Base-by-base conservation (phyloP, 768 basidiomycete species). In the Xerocomellus chrysenteron region DNA sequence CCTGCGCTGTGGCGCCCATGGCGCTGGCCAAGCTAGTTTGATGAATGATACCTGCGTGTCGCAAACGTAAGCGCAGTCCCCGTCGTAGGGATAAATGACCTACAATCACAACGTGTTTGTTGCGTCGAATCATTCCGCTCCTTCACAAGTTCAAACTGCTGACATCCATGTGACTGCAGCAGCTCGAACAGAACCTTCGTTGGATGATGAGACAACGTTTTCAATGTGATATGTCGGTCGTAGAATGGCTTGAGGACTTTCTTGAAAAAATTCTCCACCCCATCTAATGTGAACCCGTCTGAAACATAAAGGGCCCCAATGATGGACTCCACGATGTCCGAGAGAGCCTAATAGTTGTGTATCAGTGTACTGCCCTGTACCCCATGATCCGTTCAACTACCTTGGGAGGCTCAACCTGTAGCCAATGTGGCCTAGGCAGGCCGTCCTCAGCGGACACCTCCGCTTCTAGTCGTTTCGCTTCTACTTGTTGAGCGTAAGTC, bases 281-380 rank as follows among this genome's bases (percentile, higher is more conserved):
- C 88, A 50, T 74, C 72, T 26, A 80, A 79, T 17, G 82, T 80
- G 71, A 86, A 90, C 52, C 80, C 76, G 66, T 92, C 90, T 21
- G 85, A 88, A 59, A 94, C 80, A 71, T 86, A 90, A 48, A 92
- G 73, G 11, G 90, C 92, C 10, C 90, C 92, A 36, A 91, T 75
- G 40, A 90, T 76, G 3, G 91, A 86, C 70, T 94, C 92, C 21
- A 94, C 79, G 28, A 92, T 78, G 68, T 93, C 90, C 9, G 89
- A 88, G 19, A 94, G 76, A 10, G 78, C 81, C 92, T 93, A 65
- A 19, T 56, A 11, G n/a, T 36, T 36, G 28, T 17, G 32, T 50
- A 32, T 67, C 28, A 55, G 33, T 26, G 16, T 19, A 52, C 42
- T 43, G 37, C 48, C 49, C 54, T 41, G 14, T 40, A 12, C 43